Evolutionary conservation across 768 basidiomycete species (phyloP), one percentile per base, ranked within the genome.

Genomic region (Mycena rosella): DNA sequence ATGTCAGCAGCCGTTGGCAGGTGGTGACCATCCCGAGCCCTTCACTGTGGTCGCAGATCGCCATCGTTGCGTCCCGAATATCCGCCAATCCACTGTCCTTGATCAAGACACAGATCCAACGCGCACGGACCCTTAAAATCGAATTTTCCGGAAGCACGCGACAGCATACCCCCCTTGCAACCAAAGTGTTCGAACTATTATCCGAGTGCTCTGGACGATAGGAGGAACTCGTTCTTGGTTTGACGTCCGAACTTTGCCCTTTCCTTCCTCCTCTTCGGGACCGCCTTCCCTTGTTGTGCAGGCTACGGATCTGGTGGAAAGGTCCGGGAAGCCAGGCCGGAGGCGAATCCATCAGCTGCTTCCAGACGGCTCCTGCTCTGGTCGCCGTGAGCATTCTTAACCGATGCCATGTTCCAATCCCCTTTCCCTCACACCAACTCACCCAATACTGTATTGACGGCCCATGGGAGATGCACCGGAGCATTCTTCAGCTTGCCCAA

Each of bases 361-460:
- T 61, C 22, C 26, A 42, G 8, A 30, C 60, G 2, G 48, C 64
- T 1, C 20, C 57, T 26, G 53, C 30, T 3, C 64, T 65, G 3
- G 34, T 60, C n/a, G 49, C 53, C 2, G 49, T 20, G 18, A 24
- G 4, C 5, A 17, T 65, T n/a, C 13, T 13, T 0, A 51, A 38
- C 29, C 0, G 18, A 27, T n/a, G 14, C 22, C 36, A n/a, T 6
- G 18, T 60, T 0, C 22, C 56, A 3, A 18, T 60, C 7, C 38
- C 15, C 17, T 22, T 60, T 4, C 57, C 64, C 2, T 7, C 6
- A 0, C 38, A 54, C 5, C 26, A 58, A 2, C 51, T 65, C 17
- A 59, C 57, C 0, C 30, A 40, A 1, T 65, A 65, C n/a, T n/a
- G 27, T 17, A 17, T 53, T 29, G 22, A 36, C 7, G 51, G 20